These are phyloP conservation scores for Yarrowia alimentaria DNA, from an alignment of 805 yeast species.

Conservation along the genomic window DNA sequence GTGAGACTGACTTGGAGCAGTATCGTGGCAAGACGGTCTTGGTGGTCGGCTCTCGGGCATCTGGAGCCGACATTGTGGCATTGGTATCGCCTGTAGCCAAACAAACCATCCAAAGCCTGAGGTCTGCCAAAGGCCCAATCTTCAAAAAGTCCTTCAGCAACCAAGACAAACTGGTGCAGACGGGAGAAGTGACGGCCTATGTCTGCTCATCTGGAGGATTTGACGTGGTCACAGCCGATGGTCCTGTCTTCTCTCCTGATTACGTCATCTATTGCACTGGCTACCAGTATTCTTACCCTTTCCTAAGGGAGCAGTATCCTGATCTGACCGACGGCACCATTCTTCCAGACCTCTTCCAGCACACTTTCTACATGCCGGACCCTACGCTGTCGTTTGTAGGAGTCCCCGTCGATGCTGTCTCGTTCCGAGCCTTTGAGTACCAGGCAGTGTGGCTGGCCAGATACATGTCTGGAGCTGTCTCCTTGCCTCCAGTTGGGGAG, in stretches of 20 bases:
- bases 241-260: conserved; percentile 47
- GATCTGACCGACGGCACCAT: conserved; percentile 48
- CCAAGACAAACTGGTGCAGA: conserved; percentile 32
- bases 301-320: conserved; percentile 42
- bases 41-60: conserved; percentile 71
- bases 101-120: conserved; percentile 37
- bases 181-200: not conserved
- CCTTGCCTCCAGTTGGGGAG: not conserved
- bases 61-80: conserved; percentile 70
- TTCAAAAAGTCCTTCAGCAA: conserved; percentile 26
- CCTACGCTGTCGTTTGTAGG: conserved; percentile 66
- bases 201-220: conserved; percentile 12
- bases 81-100: conserved; percentile 43
- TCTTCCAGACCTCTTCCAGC: conserved; percentile 43
- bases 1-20: conserved; percentile 36
- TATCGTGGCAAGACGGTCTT: conserved; percentile 50
- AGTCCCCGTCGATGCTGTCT: conserved; percentile 35
- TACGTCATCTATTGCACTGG: conserved; percentile 71
- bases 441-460: conserved; percentile 10
- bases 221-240: conserved; percentile 4
- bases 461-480: not conserved
- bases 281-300: conserved; percentile 65
- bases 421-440: conserved; percentile 20
- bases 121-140: conserved; percentile 38
- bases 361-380: conserved; percentile 50